Base-by-base conservation (phyloP, 768 basidiomycete genomes). In the Leucocoprinus leucothites region DNA sequence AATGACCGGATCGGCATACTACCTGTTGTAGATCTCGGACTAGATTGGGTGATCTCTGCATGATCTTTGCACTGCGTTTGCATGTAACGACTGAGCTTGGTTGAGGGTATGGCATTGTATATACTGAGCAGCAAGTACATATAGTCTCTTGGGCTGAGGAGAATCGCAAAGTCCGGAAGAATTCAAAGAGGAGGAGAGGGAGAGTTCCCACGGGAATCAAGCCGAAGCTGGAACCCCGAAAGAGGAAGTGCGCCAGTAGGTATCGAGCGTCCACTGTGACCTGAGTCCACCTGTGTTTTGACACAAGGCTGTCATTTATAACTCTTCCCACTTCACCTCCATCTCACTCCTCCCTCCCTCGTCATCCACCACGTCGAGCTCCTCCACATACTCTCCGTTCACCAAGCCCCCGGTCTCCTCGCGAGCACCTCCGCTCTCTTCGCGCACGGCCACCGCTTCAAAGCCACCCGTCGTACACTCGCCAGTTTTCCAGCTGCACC, bases 181-280 rank as follows among this genome's bases (percentile, higher is more conserved):
- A 51, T 35, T 28, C 18, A 56, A n/a, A 47, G 36, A 36, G 38
- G 21, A 25, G 60, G 61, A 59, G 56, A 57, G 57, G 19, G 41
- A 41, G 43, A 21, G 26, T 48, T 60, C 65, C 64, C 59, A 61
- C 59, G 61, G 47, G 24, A 28, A 52, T 42, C 16, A 43, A 56
- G 52, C 41, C 51, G 53, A 52, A 34, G 59, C 8, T 60, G 60
- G 61, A 61, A 58, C 24, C 55, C 58, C 42, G 57, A 68, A 67
- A 61, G 58, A 71, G 66, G 64, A 73, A 71, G 64, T 63, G 64
- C 65, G 69, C 69, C 68, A 63, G 69, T 66, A 44, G 63, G 69
- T 66, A 44, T 43, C 66, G 64, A 65, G 40, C 26, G 41, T 49
- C 40, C 47, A 53, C 60, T 54, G 56, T 58, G 59, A 66, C 60